These are phyloP conservation scores for Cladobotryum protrusum DNA, from an alignment of 2,329 filamentous ascomycete species.

Conservation along the genomic window DNA sequence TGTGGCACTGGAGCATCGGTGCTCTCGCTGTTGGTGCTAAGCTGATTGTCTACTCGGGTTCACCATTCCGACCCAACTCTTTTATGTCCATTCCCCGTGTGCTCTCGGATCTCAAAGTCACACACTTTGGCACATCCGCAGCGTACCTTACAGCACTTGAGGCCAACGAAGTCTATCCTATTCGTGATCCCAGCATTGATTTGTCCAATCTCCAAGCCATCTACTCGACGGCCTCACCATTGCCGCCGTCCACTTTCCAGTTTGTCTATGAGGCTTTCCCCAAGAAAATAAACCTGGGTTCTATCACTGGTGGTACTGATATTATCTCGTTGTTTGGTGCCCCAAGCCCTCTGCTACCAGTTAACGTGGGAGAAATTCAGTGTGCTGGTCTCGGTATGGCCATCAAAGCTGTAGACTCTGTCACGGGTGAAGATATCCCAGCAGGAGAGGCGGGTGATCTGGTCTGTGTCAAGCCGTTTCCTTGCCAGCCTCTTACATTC, in stretches of 20 bases:
- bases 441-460: conserved; percentile 75
- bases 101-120: conserved; percentile 74
- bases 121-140: conserved; percentile 90
- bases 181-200: conserved; percentile 45
- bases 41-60: conserved; percentile 85
- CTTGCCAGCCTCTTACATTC: conserved; percentile 85
- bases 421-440: conserved; percentile 48
- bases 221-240: conserved; percentile 87
- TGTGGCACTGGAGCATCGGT: conserved; percentile 97
- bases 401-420: conserved; percentile 54
- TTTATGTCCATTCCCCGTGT: conserved; percentile 77
- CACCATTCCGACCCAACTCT: conserved; percentile 74
- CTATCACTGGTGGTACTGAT: conserved; percentile 93
- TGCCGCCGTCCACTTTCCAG: conserved; percentile 86
- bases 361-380: conserved; percentile 69
- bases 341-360: conserved; percentile 69
- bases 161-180: conserved; percentile 60
- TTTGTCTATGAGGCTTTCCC: conserved; percentile 87
- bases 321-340: conserved; percentile 94
- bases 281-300: conserved; percentile 72
- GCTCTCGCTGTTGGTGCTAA: conserved; percentile 77
- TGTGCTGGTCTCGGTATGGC: conserved; percentile 74
- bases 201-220: conserved; percentile 70
- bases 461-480: conserved; percentile 80
- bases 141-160: conserved; percentile 91